Evolutionary conservation across 139 green algal species (phyloP).

Genomic region (Bryopsis sp.): DNA sequence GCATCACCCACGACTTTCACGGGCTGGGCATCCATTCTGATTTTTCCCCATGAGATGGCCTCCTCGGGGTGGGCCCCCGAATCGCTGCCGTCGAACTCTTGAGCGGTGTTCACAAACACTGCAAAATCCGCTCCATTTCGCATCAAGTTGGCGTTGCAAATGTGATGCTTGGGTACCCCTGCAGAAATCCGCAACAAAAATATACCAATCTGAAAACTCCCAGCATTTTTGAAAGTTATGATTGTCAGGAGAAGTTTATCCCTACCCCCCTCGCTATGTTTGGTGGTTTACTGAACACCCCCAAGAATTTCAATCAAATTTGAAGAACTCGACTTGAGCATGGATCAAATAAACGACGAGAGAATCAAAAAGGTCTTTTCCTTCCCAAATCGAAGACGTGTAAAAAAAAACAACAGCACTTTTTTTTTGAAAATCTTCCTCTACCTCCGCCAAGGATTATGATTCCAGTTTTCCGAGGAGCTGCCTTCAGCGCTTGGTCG

Average conservation of each 20-base stretch:
- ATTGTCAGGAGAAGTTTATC: too few species aligned
- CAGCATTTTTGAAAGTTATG: too few species aligned
- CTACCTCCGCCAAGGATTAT: slow-evolving; percentile 89
- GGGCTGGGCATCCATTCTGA: slow-evolving; percentile 70
- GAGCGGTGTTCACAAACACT: slow-evolving; percentile 81
- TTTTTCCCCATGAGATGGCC: slow-evolving; percentile 96
- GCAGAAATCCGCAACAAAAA: not conserved
- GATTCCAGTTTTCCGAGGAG: slow-evolving; percentile 74
- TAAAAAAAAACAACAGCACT: too few species aligned
- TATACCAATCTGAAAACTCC: too few species aligned
- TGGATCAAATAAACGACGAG: too few species aligned
- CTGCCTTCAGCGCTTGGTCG: slow-evolving; percentile 75
- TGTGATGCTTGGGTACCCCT: slow-evolving; percentile 96
- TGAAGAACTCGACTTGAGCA: too few species aligned
- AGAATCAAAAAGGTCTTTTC: too few species aligned
- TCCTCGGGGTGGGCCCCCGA: slow-evolving; percentile 86
- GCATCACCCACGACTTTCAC: slow-evolving; percentile 88
- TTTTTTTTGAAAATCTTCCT: not conserved
- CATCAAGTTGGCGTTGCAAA: slow-evolving; percentile 99
- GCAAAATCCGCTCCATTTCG: slow-evolving; percentile 94
- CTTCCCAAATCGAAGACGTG: too few species aligned
- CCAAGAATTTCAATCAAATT: too few species aligned
- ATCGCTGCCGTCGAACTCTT: slow-evolving; percentile 96
- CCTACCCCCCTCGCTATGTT: too few species aligned
- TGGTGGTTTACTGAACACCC: too few species aligned